These are phyloP conservation scores for Cryphonectria nitschkei DNA, from an alignment of 2,329 filamentous ascomycete genomes.

Conservation along the genomic window DNA sequence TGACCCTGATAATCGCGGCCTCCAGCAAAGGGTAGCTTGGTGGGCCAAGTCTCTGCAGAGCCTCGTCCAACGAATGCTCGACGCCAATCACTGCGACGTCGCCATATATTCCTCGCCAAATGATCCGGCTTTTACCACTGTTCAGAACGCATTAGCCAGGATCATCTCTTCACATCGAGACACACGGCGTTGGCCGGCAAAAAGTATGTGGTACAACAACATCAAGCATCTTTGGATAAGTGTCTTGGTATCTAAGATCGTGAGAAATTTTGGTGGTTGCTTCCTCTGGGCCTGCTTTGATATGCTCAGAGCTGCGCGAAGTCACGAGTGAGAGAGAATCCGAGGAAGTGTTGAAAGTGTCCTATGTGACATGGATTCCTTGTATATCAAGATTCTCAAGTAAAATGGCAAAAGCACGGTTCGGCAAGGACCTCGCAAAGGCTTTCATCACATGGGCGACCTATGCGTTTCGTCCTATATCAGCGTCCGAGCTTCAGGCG, in stretches of 20 bases:
- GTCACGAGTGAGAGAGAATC: conserved; percentile 35
- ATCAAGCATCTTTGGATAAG: conserved; percentile 4
- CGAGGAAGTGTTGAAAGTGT: conserved; percentile 33
- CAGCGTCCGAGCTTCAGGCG: conserved; percentile 32
- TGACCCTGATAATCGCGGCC: too few species aligned
- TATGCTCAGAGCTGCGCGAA: conserved; percentile 35
- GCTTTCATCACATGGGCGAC: conserved; percentile 36
- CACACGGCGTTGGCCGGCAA: too few species aligned
- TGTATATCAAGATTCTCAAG: conserved; percentile 37
- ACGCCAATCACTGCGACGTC: conserved; percentile 39
- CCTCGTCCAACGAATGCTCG: conserved; percentile 28
- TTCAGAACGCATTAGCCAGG: conserved; percentile 36
- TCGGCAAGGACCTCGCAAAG: conserved; percentile 35
- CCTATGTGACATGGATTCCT: conserved; percentile 36
- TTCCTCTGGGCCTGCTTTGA: conserved; percentile 39
- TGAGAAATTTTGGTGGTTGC: conserved; percentile 35
- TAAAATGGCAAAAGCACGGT: conserved; percentile 32
- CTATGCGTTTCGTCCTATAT: conserved; percentile 35
- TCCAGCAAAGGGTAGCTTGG: neutral
- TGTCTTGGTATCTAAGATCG: conserved; percentile 31
- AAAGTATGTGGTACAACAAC: conserved; percentile 1
- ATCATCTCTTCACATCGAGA: conserved; percentile 20
- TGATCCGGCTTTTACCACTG: conserved; percentile 35
- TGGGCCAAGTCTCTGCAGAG: neutral
- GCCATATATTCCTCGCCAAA: conserved; percentile 33